Percentiles rank a stretch among this genome's conserved stretches.
Conservation (phyloP, 331 rosid genomes). For the Malus hybrid region DNA sequence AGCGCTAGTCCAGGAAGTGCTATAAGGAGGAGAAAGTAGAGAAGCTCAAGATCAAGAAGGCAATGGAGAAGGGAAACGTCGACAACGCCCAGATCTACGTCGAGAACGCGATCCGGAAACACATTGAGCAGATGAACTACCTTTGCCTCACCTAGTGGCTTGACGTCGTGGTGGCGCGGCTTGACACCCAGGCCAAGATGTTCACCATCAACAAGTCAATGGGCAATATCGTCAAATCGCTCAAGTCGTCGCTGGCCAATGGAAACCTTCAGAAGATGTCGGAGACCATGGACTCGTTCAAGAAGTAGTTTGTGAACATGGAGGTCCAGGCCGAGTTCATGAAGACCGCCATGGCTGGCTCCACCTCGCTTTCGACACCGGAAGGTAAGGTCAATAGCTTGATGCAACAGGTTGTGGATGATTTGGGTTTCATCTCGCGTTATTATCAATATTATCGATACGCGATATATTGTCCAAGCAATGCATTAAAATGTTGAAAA, state of each 20-base stretch:
- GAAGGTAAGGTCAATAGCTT: constrained; percentile 87
- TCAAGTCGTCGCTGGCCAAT: constrained; percentile 58
- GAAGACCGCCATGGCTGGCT: constrained; percentile 96
- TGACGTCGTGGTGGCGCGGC: too few species aligned
- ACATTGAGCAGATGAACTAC: too few species aligned
- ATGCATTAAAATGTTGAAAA: too few species aligned
- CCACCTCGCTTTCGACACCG: constrained; percentile 78
- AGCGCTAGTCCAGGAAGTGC: too few species aligned
- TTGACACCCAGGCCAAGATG: constrained; percentile 69
- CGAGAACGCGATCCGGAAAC: too few species aligned
- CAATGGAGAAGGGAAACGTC: too few species aligned
- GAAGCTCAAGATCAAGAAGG: too few species aligned
- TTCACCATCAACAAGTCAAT: constrained; percentile 77
- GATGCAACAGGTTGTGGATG: constrained; percentile 96
- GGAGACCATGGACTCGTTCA: constrained; percentile 87
- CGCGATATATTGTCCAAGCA: too few species aligned
- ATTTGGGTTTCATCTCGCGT: background rate
- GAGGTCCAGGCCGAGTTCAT: constrained; percentile 96
- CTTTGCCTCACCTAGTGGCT: too few species aligned
- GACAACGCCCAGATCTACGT: too few species aligned
- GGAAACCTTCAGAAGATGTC: constrained; percentile 97
- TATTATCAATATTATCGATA: too few species aligned
- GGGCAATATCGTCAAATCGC: constrained; percentile 77
- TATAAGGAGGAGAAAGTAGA: too few species aligned
- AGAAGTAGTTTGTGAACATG: constrained; percentile 94